Evolutionary conservation across 768 basidiomycete species (phyloP).

Genomic region (Boletales sp.): DNA sequence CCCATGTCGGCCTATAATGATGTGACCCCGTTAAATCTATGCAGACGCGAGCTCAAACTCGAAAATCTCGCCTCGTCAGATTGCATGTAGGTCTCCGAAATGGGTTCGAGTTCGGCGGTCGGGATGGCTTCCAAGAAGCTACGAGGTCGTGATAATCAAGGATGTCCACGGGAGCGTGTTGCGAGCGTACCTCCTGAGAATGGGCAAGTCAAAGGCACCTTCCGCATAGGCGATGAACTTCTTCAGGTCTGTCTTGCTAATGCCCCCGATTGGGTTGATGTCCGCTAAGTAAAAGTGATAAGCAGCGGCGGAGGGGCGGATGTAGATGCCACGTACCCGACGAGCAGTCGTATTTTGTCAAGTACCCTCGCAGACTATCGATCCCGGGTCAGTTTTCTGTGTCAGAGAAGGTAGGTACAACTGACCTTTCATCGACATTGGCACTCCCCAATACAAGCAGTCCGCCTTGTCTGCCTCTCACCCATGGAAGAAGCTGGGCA

Average conservation of each 20-base stretch:
- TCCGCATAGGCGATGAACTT: conserved; percentile 88
- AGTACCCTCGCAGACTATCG: conserved; percentile 83
- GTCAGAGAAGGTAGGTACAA: background rate
- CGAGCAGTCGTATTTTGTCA: conserved; percentile 98
- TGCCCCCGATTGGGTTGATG: conserved; percentile 96
- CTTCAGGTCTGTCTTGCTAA: conserved; percentile 97
- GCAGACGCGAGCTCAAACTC: background rate
- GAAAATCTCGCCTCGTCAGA: conserved; percentile 74
- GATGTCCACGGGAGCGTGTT: background rate
- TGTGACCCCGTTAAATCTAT: background rate
- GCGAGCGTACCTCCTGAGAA: conserved; percentile 62
- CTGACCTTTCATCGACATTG: conserved; percentile 94
- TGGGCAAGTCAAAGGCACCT: conserved; percentile 75
- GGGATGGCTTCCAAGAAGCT: conserved; percentile 92
- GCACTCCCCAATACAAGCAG: conserved; percentile 95
- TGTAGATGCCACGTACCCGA: conserved; percentile 48
- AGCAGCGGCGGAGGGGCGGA: background rate
- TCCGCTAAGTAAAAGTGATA: conserved; percentile 55
- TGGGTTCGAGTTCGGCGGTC: conserved; percentile 95
- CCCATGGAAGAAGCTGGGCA: conserved; percentile 92
- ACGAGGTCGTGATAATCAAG: background rate
- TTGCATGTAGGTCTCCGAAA: conserved; percentile 91
- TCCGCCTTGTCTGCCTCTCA: conserved; percentile 77
- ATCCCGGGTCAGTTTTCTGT: background rate
- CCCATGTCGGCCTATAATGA: conserved; percentile 86